Percentiles rank a stretch among this genome's conserved stretches.
phyloP scores from a whole-genome alignment of 768 basidiomycete genomes.

The Boletus sp. region DNA sequence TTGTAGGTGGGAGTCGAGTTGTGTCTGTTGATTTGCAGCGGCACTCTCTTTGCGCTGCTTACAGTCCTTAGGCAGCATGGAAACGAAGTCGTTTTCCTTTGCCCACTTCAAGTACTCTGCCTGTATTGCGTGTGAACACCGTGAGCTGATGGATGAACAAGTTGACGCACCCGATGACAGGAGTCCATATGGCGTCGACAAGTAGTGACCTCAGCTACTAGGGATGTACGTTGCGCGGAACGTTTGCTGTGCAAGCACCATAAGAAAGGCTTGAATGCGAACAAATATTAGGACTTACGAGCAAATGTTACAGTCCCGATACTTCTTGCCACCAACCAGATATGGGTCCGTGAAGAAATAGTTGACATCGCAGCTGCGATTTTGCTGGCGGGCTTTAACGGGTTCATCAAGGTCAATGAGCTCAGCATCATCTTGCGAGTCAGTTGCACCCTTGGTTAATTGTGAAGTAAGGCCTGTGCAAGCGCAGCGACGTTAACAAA shows the following conservation, averaged over 20 bases:
- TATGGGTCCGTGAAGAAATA: not conserved
- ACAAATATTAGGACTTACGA: not conserved
- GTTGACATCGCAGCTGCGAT: not conserved
- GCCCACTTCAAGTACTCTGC: not conserved
- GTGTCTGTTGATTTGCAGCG: not conserved
- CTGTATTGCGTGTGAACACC: not conserved
- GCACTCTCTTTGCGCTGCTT: not conserved
- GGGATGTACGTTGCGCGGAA: not conserved
- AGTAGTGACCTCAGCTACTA: not conserved
- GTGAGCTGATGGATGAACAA: not conserved
- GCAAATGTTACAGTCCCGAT: not conserved
- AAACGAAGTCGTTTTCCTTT: not conserved
- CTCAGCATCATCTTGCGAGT: not conserved
- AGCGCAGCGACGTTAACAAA: not conserved
- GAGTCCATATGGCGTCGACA: not conserved
- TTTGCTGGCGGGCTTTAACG: not conserved
- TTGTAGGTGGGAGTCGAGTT: not conserved
- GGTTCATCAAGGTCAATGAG: not conserved
- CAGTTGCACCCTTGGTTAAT: not conserved
- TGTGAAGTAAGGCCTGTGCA: not conserved
- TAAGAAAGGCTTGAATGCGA: not conserved
- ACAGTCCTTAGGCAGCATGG: not conserved
- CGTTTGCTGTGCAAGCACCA: not conserved
- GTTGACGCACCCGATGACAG: not conserved
- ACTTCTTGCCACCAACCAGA: not conserved